These are phyloP conservation scores for Psidium guajava DNA, from an alignment of 345 rosid species.

Conservation along the genomic window DNA sequence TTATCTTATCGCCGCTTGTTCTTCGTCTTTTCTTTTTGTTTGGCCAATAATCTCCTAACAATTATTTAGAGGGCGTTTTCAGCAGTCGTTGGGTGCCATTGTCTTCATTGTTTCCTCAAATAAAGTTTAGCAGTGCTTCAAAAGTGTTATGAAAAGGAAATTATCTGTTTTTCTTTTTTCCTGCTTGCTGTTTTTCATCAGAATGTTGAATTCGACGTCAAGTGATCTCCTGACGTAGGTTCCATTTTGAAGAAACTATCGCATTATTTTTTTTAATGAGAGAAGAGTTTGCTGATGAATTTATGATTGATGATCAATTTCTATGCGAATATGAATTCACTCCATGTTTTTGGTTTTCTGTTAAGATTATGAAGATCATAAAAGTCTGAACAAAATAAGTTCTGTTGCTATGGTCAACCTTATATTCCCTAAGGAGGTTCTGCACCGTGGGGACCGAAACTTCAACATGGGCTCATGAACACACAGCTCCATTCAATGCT, in stretches of 20 bases:
- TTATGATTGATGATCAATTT: background rate
- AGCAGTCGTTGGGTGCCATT: background rate
- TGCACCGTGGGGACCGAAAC: too few species aligned
- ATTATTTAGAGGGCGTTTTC: background rate
- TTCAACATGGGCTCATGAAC: too few species aligned
- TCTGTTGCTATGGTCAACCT: too few species aligned
- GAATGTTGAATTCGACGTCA: background rate
- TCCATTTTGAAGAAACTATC: background rate
- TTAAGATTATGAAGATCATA: background rate
- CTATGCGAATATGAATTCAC: background rate
- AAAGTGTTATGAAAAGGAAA: background rate
- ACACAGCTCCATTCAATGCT: too few species aligned
- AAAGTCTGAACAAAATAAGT: background rate
- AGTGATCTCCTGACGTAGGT: background rate
- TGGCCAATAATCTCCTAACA: background rate
- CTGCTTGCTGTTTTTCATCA: background rate
- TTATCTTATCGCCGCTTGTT: too few species aligned
- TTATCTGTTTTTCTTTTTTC: background rate
- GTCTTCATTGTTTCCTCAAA: background rate
- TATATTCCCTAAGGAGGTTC: too few species aligned
- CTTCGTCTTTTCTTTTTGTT: too few species aligned
- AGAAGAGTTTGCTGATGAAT: background rate
- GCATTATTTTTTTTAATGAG: background rate
- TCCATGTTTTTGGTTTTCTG: background rate
- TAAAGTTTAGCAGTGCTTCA: background rate